A percentile compares a stretch with the other conserved stretches of the same genome.
These are phyloP conservation scores for Cucurbita moschata DNA, from an alignment of 306 rosid species.

Conservation along the genomic window DNA sequence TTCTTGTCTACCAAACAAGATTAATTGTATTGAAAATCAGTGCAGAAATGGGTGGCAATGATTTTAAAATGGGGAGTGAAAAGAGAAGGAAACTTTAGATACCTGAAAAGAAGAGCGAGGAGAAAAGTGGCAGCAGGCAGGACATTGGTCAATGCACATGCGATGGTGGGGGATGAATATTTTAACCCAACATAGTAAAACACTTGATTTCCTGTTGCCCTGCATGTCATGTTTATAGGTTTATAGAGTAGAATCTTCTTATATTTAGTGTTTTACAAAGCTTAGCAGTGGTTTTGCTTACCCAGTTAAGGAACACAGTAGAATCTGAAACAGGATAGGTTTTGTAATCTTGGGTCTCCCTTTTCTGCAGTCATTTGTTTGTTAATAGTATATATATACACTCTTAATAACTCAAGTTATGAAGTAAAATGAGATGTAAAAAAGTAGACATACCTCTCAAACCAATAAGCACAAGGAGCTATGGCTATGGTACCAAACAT, in stretches of 20 bases:
- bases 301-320: conserved; percentile 64
- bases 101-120: conserved; percentile 65
- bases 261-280: background rate
- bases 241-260: background rate
- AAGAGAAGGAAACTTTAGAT: background rate
- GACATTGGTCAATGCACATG: conserved; percentile 48
- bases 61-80: background rate
- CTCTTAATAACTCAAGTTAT: background rate
- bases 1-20: conserved; percentile 46
- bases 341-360: conserved; percentile 48
- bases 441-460: conserved; percentile 42
- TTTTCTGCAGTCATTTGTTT: conserved; percentile 22
- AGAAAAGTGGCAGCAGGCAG: conserved; percentile 77
- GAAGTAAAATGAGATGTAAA: background rate
- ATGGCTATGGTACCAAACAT: conserved; percentile 51
- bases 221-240: conserved; percentile 15
- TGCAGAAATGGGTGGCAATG: background rate
- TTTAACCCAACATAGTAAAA: conserved; percentile 51
- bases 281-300: conserved; percentile 9
- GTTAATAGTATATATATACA: background rate
- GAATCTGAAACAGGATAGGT: conserved; percentile 40
- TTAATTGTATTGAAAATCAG: background rate
- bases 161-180: conserved; percentile 43
- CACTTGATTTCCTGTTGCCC: conserved; percentile 61
- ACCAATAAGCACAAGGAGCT: conserved; percentile 51